Evolutionary conservation across 2,329 filamentous ascomycete genomes (phyloP), one percentile per base, ranked within the genome.

Genomic region (Venturia asperata): DNA sequence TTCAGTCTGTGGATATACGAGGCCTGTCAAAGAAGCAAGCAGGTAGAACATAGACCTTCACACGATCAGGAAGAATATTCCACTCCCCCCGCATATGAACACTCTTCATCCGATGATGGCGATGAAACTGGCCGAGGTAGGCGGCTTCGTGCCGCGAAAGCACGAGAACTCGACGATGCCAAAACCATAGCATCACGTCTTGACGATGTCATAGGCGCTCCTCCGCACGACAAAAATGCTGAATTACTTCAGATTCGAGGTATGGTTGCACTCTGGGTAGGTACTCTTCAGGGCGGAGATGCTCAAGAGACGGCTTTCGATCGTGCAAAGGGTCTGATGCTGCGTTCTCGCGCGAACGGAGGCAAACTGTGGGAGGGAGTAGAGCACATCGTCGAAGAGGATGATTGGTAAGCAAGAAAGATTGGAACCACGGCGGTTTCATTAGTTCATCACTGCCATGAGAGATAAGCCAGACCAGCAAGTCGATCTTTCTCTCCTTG

Each of bases 1-100:
- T 87, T 93, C 70, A 86, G 86, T 61, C 83, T 91, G 58, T 93
- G 94, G 84, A 83, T 96, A 63, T 92, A 91, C 73, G 85, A 89
- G 67, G 80, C 87, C 1, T 84, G 90, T 27, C 37, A 62, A 24
- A 49, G 42, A 19, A 56, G 41, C 21, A 34, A 62, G 39, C 11
- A 21, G 41, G 63, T 49, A 37, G 49, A 56, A 56, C 49, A 56
- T 34, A 34, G 5, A 21, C 24, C 17, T 56, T 2, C 4, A 9
- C 30, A 37, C 17, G 6, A 30, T 17, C 7, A 56, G 34, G 15
- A 27, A 56, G 49, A 56, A 17, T 13, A 17, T 34, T 47, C 30
- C 47, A 65, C 37, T 4, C 41, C 30, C 21, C 49, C 37, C 69
- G 70, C 1, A 72, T 68, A 5, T 6, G 61, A 68, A 7, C 66